Evolutionary conservation across 108 stramenopile species (phyloP).

Genomic region (Pseudonitzschia delicatissima): DNA sequence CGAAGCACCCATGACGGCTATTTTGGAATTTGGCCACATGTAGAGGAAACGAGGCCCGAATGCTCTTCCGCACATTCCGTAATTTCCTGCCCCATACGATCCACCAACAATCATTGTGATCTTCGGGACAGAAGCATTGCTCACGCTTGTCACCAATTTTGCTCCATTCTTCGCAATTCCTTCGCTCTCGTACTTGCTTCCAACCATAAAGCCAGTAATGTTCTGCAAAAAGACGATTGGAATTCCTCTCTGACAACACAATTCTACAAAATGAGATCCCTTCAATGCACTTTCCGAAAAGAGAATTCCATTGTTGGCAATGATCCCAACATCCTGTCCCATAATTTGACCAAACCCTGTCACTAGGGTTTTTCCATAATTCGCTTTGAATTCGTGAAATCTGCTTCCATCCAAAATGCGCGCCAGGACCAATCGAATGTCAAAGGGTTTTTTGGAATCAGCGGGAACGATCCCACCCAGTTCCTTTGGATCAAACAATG

Average conservation of each 20-base stretch:
- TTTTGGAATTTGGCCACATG: slow-evolving; percentile 98
- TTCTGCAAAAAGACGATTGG: slow-evolving; percentile 97
- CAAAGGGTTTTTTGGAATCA: slow-evolving; percentile 94
- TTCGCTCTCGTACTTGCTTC: slow-evolving; percentile 91
- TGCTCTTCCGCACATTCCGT: slow-evolving; percentile 94
- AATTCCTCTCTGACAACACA: slow-evolving; percentile 95
- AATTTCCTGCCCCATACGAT: slow-evolving; percentile 87
- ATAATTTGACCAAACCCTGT: slow-evolving; percentile 94
- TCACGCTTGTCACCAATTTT: slow-evolving; percentile 94
- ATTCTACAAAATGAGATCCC: slow-evolving; percentile 96
- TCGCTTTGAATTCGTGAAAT: slow-evolving; percentile 97
- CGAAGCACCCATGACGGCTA: slow-evolving; percentile 97
- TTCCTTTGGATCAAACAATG: slow-evolving; percentile 84
- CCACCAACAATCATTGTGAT: slow-evolving; percentile 95
- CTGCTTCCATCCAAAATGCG: slow-evolving; percentile 93
- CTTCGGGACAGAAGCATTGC: slow-evolving; percentile 95
- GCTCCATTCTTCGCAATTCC: slow-evolving; percentile 98
- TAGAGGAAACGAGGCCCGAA: slow-evolving; percentile 93
- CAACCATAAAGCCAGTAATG: slow-evolving; percentile 99
- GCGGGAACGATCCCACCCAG: slow-evolving; percentile 88
- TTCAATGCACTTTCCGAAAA: slow-evolving; percentile 92
- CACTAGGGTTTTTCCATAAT: slow-evolving; percentile 94
- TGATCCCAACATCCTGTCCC: slow-evolving; percentile 91
- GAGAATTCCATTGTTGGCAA: slow-evolving; percentile 98
- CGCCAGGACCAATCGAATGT: slow-evolving; percentile 92